Conservation (phyloP, 1,284 basidiomycete genomes). For the Cryptococcus depauperatus region DNA sequence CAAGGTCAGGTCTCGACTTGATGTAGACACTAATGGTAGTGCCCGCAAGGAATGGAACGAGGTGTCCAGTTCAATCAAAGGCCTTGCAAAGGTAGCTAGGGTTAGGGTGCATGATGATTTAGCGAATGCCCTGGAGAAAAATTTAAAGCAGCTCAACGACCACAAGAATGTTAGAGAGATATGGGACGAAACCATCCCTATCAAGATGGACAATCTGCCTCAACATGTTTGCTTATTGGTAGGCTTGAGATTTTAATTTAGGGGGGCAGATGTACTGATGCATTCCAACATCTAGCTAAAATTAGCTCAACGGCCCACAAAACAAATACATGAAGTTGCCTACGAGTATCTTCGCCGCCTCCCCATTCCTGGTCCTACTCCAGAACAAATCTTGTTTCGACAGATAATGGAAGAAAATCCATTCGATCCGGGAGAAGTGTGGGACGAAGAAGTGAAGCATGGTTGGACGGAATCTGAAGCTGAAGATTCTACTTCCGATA, state of each 20-base stretch:
- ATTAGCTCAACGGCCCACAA: conserved; percentile 17
- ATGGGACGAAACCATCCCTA: conserved; percentile 28
- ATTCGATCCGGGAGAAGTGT: conserved; percentile 23
- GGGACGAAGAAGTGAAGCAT: conserved; percentile 31
- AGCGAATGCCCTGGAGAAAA: conserved; percentile 25
- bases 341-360: conserved; percentile 18
- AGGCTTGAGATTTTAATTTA: neutral
- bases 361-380: conserved; percentile 12
- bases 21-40: conserved; percentile 16
- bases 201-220: conserved; percentile 30
- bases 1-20: conserved; percentile 8
- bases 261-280: neutral
- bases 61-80: conserved; percentile 13
- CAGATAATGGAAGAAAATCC: conserved; percentile 36
- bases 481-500: conserved; percentile 2
- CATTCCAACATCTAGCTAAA: conserved; percentile 21
- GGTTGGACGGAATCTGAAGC: conserved; percentile 35
- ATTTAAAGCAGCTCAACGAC: conserved; percentile 14
- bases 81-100: conserved; percentile 16
- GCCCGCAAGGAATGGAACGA: conserved; percentile 29
- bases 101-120: conserved; percentile 29
- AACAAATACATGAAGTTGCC: conserved; percentile 22
- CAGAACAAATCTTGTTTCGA: conserved; percentile 26
- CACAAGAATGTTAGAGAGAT: conserved; percentile 11
- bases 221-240: conserved; percentile 37